A percentile compares a stretch with the other conserved stretches of the same genome.
Evolutionary conservation across 345 rosid genomes (phyloP).

Genomic region (Cochlearia excelsa): DNA sequence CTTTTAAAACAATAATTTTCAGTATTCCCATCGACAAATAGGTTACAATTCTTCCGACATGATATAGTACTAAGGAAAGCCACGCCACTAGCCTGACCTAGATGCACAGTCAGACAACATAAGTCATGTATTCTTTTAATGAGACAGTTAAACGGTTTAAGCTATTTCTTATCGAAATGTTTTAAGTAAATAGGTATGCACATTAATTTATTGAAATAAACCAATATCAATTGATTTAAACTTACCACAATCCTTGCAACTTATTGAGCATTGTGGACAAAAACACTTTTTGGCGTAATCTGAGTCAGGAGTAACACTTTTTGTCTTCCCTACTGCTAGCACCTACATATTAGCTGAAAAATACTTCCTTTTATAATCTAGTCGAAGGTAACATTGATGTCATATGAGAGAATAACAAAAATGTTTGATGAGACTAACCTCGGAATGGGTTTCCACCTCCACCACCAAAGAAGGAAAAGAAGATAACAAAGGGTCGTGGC

Average conservation of each 20-base stretch:
- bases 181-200: constrained; percentile 1
- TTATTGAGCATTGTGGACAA: constrained; percentile 91
- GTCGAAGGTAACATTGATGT: too few species aligned
- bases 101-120: constrained; percentile 44
- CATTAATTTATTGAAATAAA: constrained; percentile 10
- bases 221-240: constrained; percentile 17
- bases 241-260: constrained; percentile 97
- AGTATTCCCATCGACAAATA: constrained; percentile 96
- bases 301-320: constrained; percentile 91
- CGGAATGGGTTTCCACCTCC: too few species aligned
- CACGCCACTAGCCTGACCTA: constrained; percentile 99
- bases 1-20: constrained; percentile 87
- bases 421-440: too few species aligned
- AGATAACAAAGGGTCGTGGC: too few species aligned
- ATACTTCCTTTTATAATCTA: too few species aligned
- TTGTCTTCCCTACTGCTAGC: too few species aligned
- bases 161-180: constrained; percentile 19
- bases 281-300: constrained; percentile 98
- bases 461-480: too few species aligned
- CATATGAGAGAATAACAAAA: too few species aligned
- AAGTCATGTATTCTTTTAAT: constrained; percentile 31
- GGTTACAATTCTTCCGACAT: constrained; percentile 93
- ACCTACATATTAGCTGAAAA: too few species aligned
- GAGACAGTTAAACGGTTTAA: constrained; percentile 5
- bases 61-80: constrained; percentile 92